phyloP scores from a whole-genome alignment of 2,329 filamentous ascomycete genomes.

The Venturiaceae sp. region DNA sequence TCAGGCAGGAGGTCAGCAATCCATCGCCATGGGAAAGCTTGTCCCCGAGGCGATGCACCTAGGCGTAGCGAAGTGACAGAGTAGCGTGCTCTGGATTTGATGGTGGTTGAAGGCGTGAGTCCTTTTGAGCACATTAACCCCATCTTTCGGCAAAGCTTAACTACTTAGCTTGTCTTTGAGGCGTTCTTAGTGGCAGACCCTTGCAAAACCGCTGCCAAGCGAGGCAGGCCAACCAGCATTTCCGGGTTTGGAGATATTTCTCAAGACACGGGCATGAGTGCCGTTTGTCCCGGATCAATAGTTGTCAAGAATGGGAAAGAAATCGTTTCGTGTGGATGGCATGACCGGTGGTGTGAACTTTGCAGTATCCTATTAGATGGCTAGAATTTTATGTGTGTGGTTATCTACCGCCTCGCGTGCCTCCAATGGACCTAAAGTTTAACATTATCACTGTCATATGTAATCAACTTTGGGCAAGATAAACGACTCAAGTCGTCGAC shows the following conservation, averaged over 20 bases:
- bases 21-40: background rate
- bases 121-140: background rate
- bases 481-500: too few species aligned
- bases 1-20: background rate
- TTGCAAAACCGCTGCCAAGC: background rate
- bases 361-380: too few species aligned
- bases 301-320: background rate
- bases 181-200: background rate
- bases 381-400: too few species aligned
- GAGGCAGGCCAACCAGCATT: background rate
- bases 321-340: background rate
- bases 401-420: too few species aligned
- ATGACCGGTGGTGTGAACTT: too few species aligned
- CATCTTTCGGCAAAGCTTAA: background rate
- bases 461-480: too few species aligned
- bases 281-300: background rate
- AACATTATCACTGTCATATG: too few species aligned
- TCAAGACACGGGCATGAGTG: background rate
- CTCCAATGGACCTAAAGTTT: too few species aligned
- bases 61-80: background rate
- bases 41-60: background rate
- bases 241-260: background rate
- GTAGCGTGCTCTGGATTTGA: background rate
- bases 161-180: background rate
- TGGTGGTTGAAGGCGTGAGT: background rate